Base-by-base conservation (phyloP, 345 rosid genomes). In the Gossypium raimondii region DNA sequence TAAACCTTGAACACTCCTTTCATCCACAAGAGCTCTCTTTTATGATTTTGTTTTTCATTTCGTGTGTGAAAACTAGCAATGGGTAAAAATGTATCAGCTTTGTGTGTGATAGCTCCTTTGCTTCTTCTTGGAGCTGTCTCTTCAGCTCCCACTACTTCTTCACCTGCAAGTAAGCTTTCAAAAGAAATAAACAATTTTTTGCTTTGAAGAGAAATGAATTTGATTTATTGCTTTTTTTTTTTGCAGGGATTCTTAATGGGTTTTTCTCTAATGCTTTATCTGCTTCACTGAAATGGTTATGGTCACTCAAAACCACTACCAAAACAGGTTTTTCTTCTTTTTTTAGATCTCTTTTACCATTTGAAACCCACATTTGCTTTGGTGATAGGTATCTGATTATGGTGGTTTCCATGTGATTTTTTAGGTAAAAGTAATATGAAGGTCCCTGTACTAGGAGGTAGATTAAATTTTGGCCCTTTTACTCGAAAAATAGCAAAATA, bases 301-400 rank as follows among this genome's bases (percentile, higher is more conserved):
- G 95, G 91, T 94, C 97, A 41, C 93, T 94, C 80, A 94, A 89
- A 84, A 77, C 97, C 81, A 86, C 93, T 73, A 87, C 97, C 18
- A 91, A 90, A 84, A 89, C 98, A 85, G 92, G 99, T 94, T 76
- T 5, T 34, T 5, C 41, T 34, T 34, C 18, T 14, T 52, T 52
- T 52, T 16, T 52, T 67, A 58, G 77, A 82, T 83, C 86, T 77
- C 70, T 77, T 52, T 77, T 52, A 62, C 72, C 70, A 80, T 61
- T 22, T 59, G 16, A 14, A 11, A 44, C 66, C 58, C 20, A 10
- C 67, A 58, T 78, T 77, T 14, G 13, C 41, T 53, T 70, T 58
- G 70, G 56, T 56, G 66, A 25, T 62, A 70, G 69, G 65, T 27
- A 27, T 76, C 51, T 60, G 48, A 81, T 53, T 34, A 53, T 52